phyloP scores from a whole-genome alignment of 257 asterid genomes.

The Oldenlandia corymbosa region DNA sequence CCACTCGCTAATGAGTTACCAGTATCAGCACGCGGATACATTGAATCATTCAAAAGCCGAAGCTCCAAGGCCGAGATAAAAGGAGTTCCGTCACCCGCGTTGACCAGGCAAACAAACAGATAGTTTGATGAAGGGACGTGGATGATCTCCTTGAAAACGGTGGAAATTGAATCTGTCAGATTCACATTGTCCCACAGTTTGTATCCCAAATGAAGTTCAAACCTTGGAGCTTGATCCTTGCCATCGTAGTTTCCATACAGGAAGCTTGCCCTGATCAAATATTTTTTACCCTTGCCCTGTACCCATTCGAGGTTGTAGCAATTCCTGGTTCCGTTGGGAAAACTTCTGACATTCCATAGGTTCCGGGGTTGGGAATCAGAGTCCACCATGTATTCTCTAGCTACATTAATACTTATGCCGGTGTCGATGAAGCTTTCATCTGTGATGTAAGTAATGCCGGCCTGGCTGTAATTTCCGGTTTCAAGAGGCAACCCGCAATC shows the following conservation, averaged over 20 bases:
- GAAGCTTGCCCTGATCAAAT: slow-evolving; percentile 28
- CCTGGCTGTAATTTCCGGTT: slow-evolving; percentile 3
- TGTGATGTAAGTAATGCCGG: slow-evolving; percentile 19
- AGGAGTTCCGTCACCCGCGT: slow-evolving; percentile 27
- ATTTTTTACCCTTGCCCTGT: slow-evolving; percentile 11
- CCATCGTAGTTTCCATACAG: slow-evolving; percentile 32
- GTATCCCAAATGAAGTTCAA: slow-evolving; percentile 38
- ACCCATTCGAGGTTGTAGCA: slow-evolving; percentile 21
- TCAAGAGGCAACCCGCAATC: slow-evolving; percentile 33
- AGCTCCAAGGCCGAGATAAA: slow-evolving; percentile 32
- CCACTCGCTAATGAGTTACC: slow-evolving; percentile 14
- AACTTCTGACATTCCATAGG: slow-evolving; percentile 24
- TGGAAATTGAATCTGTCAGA: background rate
- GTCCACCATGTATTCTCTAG: background rate
- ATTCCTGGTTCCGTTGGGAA: slow-evolving; percentile 22
- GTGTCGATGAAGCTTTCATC: slow-evolving; percentile 21
- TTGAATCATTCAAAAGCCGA: slow-evolving; percentile 5
- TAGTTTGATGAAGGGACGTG: slow-evolving; percentile 26
- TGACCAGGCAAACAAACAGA: slow-evolving; percentile 30
- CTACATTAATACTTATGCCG: slow-evolving; percentile 14
- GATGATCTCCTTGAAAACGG: slow-evolving; percentile 16
- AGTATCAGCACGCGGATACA: background rate
- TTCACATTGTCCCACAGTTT: slow-evolving; percentile 23
- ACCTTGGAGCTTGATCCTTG: slow-evolving; percentile 18
- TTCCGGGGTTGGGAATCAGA: background rate